Base-by-base conservation (phyloP, 129 eudicot genomes). In the Escallonia rubra region DNA sequence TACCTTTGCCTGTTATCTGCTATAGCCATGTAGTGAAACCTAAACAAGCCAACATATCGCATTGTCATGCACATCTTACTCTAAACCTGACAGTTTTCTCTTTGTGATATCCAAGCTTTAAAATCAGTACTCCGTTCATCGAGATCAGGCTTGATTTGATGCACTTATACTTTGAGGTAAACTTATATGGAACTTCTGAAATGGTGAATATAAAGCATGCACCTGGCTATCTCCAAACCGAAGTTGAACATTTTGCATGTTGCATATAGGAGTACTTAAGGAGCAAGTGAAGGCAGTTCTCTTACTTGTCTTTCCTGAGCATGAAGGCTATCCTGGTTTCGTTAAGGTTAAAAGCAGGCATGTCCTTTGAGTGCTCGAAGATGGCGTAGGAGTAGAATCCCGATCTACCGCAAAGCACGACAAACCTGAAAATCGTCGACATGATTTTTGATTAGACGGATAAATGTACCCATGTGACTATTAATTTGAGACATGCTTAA, bases 351-450 rank as follows among this genome's bases (percentile, higher is more conserved):
- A 93, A 89, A 74, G 81, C 92, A 49, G 99, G 99, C 83, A 76
- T 81, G 60, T 76, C 90, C 63, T 85, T 75, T 59, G 74, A 56
- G 76, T 85, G 99, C 41, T 93, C 83, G 41, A 75, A 93, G 49
- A 89, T 86, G 59, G 85, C 96, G 42, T 93, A 93, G 3, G 95
- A 84, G 77, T 89, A 89, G 73, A 93, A 86, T n/a, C 99, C 99
- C 58, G 99, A 78, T 64, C 64, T 67, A 44, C 69, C 95, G n/a
- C 85, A 86, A 60, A 89, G 93, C 79, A 93, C 45, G 10, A 89
- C 85, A 72, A 74, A 93, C 92, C 98, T 92, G 56, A 41, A 67
- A 64, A 42, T 23, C 7, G 23, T 69, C 67, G 34, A 23, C 34
- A 23, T 23, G 34, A 1, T 23, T 23, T 51, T 4, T 13, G 41